Evolutionary conservation across 2,329 filamentous ascomycete species (phyloP).

Genomic region (Venturia carpophila): DNA sequence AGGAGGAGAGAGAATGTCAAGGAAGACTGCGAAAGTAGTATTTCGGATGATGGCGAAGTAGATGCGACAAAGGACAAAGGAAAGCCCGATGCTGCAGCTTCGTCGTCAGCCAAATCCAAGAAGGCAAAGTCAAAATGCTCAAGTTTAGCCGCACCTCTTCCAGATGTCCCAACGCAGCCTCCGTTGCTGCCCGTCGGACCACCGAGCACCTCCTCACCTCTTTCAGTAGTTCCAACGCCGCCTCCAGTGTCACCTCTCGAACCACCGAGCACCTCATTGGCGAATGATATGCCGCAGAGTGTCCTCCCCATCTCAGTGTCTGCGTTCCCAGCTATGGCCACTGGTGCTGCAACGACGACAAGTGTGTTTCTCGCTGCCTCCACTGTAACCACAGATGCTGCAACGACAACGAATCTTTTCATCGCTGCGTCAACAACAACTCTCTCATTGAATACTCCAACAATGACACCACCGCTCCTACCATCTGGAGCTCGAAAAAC

Average conservation of each 20-base stretch:
- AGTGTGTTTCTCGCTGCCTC: neutral
- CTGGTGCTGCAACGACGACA: neutral
- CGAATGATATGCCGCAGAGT: too few species aligned
- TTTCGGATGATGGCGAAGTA: neutral
- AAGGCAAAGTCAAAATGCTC: neutral
- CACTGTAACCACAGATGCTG: neutral
- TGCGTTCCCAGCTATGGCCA: neutral
- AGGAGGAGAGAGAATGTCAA: neutral
- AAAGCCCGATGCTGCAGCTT: too few species aligned
- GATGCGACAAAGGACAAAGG: neutral
- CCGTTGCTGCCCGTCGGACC: neutral
- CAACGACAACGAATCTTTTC: neutral
- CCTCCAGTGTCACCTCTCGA: neutral
- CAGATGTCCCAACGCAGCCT: neutral
- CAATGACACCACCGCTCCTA: neutral
- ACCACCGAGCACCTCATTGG: neutral
- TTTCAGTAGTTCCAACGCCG: neutral
- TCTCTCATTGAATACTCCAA: neutral
- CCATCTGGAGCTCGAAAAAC: neutral
- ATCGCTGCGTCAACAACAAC: neutral
- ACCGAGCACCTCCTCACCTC: neutral
- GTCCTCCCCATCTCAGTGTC: neutral
- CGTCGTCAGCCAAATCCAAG: neutral
- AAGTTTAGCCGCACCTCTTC: neutral
- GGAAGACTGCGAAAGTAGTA: neutral